Conservation (phyloP, 495 filamentous ascomycete genomes). For the Margaritispora aquatica region DNA sequence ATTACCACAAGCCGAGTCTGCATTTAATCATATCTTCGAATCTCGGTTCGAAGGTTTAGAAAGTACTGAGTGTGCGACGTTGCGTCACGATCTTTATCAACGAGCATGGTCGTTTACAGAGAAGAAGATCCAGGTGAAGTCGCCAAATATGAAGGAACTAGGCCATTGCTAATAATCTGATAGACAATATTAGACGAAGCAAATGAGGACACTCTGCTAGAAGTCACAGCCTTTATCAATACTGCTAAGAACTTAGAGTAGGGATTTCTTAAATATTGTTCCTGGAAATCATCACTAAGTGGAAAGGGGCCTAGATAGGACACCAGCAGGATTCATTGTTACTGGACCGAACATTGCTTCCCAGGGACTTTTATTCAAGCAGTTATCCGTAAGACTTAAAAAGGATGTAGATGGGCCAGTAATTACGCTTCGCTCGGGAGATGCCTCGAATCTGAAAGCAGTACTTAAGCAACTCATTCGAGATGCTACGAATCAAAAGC, state of each 20-base stretch:
- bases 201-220: conserved; percentile 51
- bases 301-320: conserved; percentile 34
- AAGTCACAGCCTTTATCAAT: conserved; percentile 62
- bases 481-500: conserved; percentile 54
- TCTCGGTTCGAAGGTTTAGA: conserved; percentile 60
- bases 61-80: conserved; percentile 37
- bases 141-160: neutral
- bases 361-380: conserved; percentile 65
- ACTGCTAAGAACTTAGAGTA: conserved; percentile 23
- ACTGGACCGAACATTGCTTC: conserved; percentile 83
- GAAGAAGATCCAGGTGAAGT: conserved; percentile 57
- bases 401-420: conserved; percentile 44
- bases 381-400: conserved; percentile 49
- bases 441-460: conserved; percentile 77
- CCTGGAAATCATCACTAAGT: neutral
- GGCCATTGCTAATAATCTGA: neutral
- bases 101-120: conserved; percentile 64
- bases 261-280: neutral
- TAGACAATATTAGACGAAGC: conserved; percentile 56
- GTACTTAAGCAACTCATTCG: conserved; percentile 78
- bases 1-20: conserved; percentile 6
- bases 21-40: conserved; percentile 40
- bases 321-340: conserved; percentile 76
- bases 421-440: conserved; percentile 69
- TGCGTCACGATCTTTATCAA: conserved; percentile 58